Conservation (phyloP, 345 rosid species). For the Reutealis trisperma region DNA sequence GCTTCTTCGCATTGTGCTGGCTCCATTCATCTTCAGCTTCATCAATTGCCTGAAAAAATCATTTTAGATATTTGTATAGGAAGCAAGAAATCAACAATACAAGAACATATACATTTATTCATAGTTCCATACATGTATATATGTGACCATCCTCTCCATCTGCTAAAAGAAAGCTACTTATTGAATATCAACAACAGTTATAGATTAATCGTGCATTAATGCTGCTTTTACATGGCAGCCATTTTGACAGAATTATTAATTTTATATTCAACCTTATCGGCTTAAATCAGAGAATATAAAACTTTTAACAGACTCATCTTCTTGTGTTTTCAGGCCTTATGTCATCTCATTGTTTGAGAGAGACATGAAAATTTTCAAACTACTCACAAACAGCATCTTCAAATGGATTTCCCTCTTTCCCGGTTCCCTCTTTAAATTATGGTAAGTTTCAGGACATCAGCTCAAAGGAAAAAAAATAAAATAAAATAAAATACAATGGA, state of each 20-base stretch:
- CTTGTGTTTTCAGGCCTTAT: no score
- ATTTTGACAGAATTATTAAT: background rate
- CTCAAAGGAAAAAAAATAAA: background rate
- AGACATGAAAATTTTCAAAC: background rate
- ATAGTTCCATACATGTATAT: background rate
- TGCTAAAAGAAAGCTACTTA: background rate
- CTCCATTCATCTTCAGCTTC: slow-evolving; percentile 99
- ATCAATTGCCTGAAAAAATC: slow-evolving; percentile 66
- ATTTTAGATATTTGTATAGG: background rate
- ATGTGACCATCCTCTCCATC: no score
- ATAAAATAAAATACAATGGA: no score
- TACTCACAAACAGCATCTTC: background rate
- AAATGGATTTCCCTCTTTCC: background rate
- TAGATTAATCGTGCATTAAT: background rate
- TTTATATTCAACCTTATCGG: background rate
- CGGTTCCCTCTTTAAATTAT: background rate
- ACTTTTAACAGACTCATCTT: no score
- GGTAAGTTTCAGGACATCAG: background rate
- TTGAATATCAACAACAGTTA: background rate
- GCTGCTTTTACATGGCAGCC: background rate
- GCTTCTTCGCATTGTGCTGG: slow-evolving; percentile 93
- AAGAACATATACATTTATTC: no score
- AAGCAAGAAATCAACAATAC: background rate
- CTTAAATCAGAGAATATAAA: background rate
- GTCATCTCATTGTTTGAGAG: background rate